Evolutionary conservation across 164 flowering plant species (phyloP), one percentile per base, ranked within the genome.

Genomic region (Platanus orientalis): DNA sequence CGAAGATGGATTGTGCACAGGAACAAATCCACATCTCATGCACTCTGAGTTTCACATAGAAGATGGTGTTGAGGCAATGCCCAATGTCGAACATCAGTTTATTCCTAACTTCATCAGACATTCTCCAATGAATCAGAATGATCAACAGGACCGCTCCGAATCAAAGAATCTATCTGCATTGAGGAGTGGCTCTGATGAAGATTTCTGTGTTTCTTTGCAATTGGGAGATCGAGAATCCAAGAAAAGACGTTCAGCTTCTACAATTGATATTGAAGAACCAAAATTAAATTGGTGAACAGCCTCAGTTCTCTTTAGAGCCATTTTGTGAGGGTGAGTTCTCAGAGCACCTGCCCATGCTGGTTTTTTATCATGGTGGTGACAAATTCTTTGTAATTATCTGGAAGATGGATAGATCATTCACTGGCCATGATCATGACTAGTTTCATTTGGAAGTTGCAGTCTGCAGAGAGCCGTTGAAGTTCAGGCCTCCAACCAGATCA

Each of bases 151-250:
- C 28, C 72, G 59, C 20, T 68, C 57, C 0, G 79, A 72, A 60
- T 67, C 75, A 4, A 81, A 76, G 39, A 82, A 67, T 61, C 84
- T 89, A 6, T 80, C 86, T 11, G 80, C 85, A 29, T 61, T 89
- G 63, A 78, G 80, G 71, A 79, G 70, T 61, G 71, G 78, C 32
- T 62, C 84, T 12, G 85, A 77, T 53, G 96, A 85, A 65, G 91
- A 81, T 62, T 72, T 75, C 40, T 70, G 80, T 7, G 78, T 90
- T 49, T 84, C 92, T 0, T 73, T 94, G 82, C 96, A 81, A 66
- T 66, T 94, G 60, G 98, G 96, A 20, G 94, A 83, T 63, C 81
- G 85, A 36, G 92, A 85, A 70, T 70, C 83, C 45, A 91, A 94
- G 81, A 77, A 79, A 64, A 76, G 71, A 71, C 75, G 78, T 36